Base-by-base conservation (phyloP, 805 yeast species). In the Candida argentea region DNA sequence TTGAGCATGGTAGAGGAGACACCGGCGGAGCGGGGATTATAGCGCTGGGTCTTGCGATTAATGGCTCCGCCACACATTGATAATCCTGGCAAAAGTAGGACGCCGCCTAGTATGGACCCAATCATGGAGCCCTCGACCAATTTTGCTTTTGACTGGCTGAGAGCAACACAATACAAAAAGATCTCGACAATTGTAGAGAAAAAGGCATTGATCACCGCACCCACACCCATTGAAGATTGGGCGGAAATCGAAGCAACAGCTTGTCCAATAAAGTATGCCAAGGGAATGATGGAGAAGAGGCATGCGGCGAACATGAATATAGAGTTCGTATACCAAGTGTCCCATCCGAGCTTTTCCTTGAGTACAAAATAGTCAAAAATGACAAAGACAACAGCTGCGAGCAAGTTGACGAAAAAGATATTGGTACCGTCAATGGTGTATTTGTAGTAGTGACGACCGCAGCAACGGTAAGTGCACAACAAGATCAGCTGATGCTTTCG, bases 191-290 rank as follows among this genome's bases (percentile, higher is more conserved):
- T 70, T 0, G 98, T 87, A 2, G 97, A 87, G 65, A 91, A 91
- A 46, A 91, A 89, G 1, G 98, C 98, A 52, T 91, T 91, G 43
- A 91, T 86, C 1, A 87, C 95, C 1, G 98, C 98, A 61, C 97
- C 97, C 34, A 91, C 76, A 16, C 97, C 96, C 98, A 91, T 91
- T 0, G 96, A 87, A 1, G 96, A 84, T 57, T 91, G 98, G 0
- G 98, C 97, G 5, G 95, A 82, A 34, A 91, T 91, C 2, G 97
- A 87, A 0, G 98, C 98, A n/a, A 91, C 98, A 5, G 97, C 97
- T 54, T 89, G 97, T 3, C 98, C 98, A 42, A 91, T 87, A 55
- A 86, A 91, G 49, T 91, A 89, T 0, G 98, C 97, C 39, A 91
- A 62, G 5, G 98, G 98, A 20, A 91, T 71, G 33, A 91, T 84